Conservation (phyloP, 2,329 filamentous ascomycete genomes). For the Pseudocercospora musae region DNA sequence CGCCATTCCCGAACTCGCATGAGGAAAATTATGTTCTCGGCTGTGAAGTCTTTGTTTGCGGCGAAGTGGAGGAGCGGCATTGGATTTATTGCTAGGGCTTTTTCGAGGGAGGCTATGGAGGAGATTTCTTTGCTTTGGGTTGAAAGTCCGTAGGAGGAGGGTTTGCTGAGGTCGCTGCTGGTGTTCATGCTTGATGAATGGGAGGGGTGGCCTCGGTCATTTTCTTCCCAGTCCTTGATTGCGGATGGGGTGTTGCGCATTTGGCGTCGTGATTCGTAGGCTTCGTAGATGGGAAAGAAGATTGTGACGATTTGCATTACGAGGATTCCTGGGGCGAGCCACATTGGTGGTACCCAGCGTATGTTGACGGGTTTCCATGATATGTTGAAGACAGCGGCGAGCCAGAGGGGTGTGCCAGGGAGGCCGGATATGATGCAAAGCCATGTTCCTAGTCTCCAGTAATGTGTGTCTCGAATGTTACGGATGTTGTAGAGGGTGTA, state of each 20-base stretch:
- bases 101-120: constrained; percentile 61
- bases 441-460: constrained; percentile 64
- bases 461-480: constrained; percentile 61
- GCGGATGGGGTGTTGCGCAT: constrained; percentile 35
- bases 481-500: constrained; percentile 61
- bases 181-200: constrained; percentile 3
- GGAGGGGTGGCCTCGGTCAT: not conserved
- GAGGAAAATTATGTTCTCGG: constrained; percentile 68
- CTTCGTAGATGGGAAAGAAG: constrained; percentile 61
- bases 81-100: constrained; percentile 58
- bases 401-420: constrained; percentile 65
- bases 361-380: constrained; percentile 47
- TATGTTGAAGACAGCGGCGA: constrained; percentile 55
- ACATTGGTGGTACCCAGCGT: constrained; percentile 60
- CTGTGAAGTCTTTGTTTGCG: constrained; percentile 64
- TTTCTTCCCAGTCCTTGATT: constrained; percentile 24
- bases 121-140: constrained; percentile 39
- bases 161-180: not conserved
- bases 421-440: constrained; percentile 50
- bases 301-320: constrained; percentile 63
- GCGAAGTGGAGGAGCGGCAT: constrained; percentile 62
- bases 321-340: constrained; percentile 59
- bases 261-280: constrained; percentile 40
- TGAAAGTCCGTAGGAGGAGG: constrained; percentile 8
- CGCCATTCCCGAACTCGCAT: constrained; percentile 52